Conservation (phyloP, 805 yeast species). For the Scheffersomyces stipitis region DNA sequence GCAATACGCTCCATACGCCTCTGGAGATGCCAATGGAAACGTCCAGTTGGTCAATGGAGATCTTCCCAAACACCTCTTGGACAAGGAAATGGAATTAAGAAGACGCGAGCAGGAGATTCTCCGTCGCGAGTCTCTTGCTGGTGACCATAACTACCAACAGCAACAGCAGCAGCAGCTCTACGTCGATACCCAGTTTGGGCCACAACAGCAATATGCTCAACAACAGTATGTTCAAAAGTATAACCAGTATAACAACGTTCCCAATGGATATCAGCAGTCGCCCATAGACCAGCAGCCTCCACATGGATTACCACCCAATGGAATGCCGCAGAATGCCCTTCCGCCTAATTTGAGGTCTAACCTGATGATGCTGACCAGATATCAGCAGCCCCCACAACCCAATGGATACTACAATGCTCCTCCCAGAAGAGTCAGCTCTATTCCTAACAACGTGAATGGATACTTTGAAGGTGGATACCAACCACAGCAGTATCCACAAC, state of each 20-base stretch:
- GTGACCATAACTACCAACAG: not conserved
- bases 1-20: not conserved
- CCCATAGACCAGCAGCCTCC: constrained; percentile 29
- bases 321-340: constrained; percentile 22
- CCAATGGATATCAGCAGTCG: constrained; percentile 3
- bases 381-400: constrained; percentile 11
- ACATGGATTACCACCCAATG: constrained; percentile 32
- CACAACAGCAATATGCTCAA: constrained; percentile 3
- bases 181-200: not conserved
- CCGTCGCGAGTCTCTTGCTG: not conserved
- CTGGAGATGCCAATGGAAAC: constrained; percentile 4
- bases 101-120: constrained; percentile 26
- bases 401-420: constrained; percentile 15
- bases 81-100: constrained; percentile 25
- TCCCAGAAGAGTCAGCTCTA: constrained; percentile 16
- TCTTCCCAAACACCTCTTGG: constrained; percentile 13
- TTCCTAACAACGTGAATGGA: constrained; percentile 11
- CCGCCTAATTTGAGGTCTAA: constrained; percentile 25
- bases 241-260: not conserved
- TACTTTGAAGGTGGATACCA: constrained; percentile 14
- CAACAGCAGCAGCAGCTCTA: not conserved
- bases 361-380: constrained; percentile 16
- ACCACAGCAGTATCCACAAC: constrained; percentile 15
- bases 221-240: constrained; percentile 2
- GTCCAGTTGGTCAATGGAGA: constrained; percentile 4